These are phyloP conservation scores for Elasticomyces elasticus DNA, from an alignment of 495 filamentous ascomycete species.

Conservation along the genomic window DNA sequence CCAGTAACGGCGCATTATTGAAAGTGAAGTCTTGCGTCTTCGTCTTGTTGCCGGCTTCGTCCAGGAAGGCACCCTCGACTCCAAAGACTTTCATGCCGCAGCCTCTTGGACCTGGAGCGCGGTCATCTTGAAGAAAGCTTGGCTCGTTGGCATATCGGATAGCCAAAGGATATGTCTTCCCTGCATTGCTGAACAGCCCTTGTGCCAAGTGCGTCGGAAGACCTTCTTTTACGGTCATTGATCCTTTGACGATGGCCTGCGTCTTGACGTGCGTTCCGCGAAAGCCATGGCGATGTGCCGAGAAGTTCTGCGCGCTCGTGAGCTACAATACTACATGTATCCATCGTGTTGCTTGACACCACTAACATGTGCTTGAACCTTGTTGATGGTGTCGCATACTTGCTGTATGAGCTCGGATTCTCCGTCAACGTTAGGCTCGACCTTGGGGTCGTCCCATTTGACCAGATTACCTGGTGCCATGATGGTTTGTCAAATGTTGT, in stretches of 20 bases:
- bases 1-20: constrained; percentile 38
- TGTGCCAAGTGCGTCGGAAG: constrained; percentile 35
- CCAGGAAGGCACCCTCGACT: constrained; percentile 31
- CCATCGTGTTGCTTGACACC: background rate
- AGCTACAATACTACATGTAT: background rate
- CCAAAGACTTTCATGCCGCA: constrained; percentile 40
- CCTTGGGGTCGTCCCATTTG: constrained; percentile 29
- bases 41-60: constrained; percentile 21
- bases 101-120: constrained; percentile 36
- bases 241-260: constrained; percentile 38
- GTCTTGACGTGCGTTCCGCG: constrained; percentile 36
- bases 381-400: constrained; percentile 37
- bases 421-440: constrained; percentile 33
- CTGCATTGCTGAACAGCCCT: constrained; percentile 32
- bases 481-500: no score
- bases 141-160: constrained; percentile 20
- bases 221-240: constrained; percentile 30
- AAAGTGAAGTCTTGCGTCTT: constrained; percentile 39
- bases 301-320: constrained; percentile 29
- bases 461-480: no score
- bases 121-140: constrained; percentile 32
- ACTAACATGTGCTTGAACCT: constrained; percentile 29
- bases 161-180: constrained; percentile 30
- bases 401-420: constrained; percentile 38
- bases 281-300: constrained; percentile 35